A percentile compares a stretch with the other conserved stretches of the same genome.
phyloP scores from a whole-genome alignment of 2,329 filamentous ascomycete genomes.

The Ophiostoma tasmaniense region DNA sequence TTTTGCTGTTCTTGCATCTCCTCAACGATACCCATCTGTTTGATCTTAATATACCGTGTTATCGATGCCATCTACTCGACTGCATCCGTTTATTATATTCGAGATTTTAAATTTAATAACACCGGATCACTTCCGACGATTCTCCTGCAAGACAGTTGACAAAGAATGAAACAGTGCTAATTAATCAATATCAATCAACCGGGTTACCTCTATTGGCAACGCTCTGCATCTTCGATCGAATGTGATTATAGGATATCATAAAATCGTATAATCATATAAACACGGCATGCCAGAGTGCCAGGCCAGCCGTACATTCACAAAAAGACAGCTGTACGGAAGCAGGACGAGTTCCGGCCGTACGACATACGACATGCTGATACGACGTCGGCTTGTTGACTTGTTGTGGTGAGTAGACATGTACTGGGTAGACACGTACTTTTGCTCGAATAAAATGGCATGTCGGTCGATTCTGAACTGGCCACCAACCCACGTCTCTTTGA shows the following conservation, averaged over 20 bases:
- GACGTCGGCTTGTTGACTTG: not conserved
- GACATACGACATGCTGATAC: not conserved
- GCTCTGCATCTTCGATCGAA: not conserved
- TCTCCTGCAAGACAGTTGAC: not conserved
- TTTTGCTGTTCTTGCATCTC: not conserved
- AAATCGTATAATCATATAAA: too few species aligned
- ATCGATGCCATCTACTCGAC: not conserved
- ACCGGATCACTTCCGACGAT: not conserved
- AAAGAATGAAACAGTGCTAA: not conserved
- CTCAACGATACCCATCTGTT: constrained; percentile 13
- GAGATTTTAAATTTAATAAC: not conserved
- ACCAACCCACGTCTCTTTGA: not conserved
- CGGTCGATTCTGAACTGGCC: not conserved
- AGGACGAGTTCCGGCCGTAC: constrained; percentile 6
- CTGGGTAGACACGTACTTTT: not conserved
- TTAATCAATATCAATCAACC: not conserved
- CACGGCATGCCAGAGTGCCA: not conserved
- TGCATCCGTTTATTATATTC: too few species aligned
- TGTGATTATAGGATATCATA: constrained; percentile 5
- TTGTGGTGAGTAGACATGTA: not conserved
- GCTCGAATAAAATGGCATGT: not conserved
- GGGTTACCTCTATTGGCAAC: not conserved
- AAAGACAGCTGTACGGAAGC: not conserved
- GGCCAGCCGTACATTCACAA: not conserved
- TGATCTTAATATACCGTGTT: not conserved